Evolutionary conservation across 345 rosid genomes (phyloP).

Genomic region (Carallia brachiata): DNA sequence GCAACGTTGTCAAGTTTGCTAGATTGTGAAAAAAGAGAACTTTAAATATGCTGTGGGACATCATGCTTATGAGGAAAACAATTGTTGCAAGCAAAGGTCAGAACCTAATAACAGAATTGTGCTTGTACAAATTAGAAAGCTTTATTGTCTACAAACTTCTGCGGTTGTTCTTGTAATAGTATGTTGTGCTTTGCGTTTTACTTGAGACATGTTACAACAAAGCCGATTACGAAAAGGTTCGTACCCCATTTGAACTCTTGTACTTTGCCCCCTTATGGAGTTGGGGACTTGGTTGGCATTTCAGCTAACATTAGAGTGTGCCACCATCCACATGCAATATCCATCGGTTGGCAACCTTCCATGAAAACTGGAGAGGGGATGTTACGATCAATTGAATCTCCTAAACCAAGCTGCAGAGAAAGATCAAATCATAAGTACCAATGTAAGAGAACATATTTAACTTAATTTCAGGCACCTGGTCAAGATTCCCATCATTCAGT

Average conservation of each 20-base stretch:
- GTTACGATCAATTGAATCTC: conserved; percentile 64
- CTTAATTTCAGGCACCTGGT: not conserved
- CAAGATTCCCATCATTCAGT: too few species aligned
- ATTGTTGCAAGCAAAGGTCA: too few species aligned
- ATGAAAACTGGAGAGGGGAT: conserved; percentile 49
- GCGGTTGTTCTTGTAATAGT: not conserved
- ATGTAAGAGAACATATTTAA: not conserved
- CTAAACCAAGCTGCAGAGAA: conserved; percentile 61
- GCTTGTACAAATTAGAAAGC: not conserved
- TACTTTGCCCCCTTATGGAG: not conserved
- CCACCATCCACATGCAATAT: conserved; percentile 86
- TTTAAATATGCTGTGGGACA: too few species aligned
- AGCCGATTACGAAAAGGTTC: not conserved
- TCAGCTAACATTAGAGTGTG: conserved; percentile 61
- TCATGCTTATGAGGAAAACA: too few species aligned
- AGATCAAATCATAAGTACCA: not conserved
- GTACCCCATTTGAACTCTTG: conserved; percentile 33
- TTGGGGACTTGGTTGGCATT: not conserved
- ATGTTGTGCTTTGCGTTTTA: not conserved
- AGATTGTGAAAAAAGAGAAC: too few species aligned
- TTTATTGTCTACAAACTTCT: conserved; percentile 3
- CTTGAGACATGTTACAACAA: not conserved
- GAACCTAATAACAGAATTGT: too few species aligned
- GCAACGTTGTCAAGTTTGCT: not conserved
- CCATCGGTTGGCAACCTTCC: conserved; percentile 42